These are phyloP conservation scores for Candolleomyces efflorescens DNA, from an alignment of 768 basidiomycete species.

Conservation along the genomic window DNA sequence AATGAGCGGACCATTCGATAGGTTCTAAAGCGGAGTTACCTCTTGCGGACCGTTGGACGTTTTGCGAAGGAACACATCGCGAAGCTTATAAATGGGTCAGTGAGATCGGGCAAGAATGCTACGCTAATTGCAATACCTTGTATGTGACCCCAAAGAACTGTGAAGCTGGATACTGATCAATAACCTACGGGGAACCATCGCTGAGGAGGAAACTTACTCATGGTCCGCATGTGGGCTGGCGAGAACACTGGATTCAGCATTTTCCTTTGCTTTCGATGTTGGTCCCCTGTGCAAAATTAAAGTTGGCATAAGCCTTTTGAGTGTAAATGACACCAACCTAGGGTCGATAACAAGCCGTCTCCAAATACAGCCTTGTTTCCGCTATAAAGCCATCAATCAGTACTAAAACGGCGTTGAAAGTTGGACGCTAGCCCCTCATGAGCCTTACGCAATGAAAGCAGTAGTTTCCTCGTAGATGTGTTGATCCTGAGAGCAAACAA, in stretches of 20 bases:
- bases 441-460: constrained; percentile 5
- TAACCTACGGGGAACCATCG: no score
- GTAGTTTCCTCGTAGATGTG: constrained; percentile 17
- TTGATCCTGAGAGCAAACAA: constrained; percentile 21
- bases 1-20: not conserved
- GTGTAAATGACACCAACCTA: constrained; percentile 13
- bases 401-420: not conserved
- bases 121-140: not conserved
- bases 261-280: constrained; percentile 24
- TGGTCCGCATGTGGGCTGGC: constrained; percentile 18
- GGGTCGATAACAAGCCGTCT: constrained; percentile 8
- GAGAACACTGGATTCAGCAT: constrained; percentile 28
- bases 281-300: constrained; percentile 15
- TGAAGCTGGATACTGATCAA: not conserved
- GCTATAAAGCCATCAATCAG: not conserved
- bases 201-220: constrained; percentile 10
- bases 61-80: constrained; percentile 17
- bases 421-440: not conserved
- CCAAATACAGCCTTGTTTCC: constrained; percentile 16
- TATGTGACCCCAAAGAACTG: constrained; percentile 5
- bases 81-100: constrained; percentile 18
- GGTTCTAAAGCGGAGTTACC: not conserved
- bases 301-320: constrained; percentile 14
- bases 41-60: constrained; percentile 7
- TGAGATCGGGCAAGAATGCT: not conserved